A percentile compares a stretch with the other conserved stretches of the same genome.
Conservation (phyloP, 495 filamentous ascomycete genomes). For the Hypomontagnella monticulosa region DNA sequence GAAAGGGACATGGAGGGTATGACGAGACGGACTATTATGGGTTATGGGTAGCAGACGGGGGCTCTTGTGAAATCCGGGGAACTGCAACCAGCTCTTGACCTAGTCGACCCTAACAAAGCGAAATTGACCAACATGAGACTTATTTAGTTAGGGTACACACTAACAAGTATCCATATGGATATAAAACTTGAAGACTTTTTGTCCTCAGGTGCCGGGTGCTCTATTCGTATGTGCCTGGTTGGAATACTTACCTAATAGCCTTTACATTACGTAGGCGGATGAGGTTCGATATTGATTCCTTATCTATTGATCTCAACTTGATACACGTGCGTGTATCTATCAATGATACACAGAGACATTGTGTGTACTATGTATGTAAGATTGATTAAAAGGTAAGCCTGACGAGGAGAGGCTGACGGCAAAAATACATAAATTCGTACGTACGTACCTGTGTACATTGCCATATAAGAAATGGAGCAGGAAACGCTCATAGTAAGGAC, state of each 20-base stretch:
- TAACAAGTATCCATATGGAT: background rate
- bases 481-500: background rate
- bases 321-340: conserved; percentile 13
- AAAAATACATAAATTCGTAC: conserved; percentile 17
- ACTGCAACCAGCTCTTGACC: conserved; percentile 27
- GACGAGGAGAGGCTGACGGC: conserved; percentile 31
- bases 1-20: conserved; percentile 34
- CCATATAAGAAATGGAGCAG: background rate
- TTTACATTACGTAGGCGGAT: conserved; percentile 4
- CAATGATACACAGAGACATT: conserved; percentile 12
- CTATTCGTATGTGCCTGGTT: background rate
- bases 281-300: conserved; percentile 10
- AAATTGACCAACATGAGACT: background rate
- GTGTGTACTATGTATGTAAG: conserved; percentile 16
- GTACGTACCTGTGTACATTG: background rate
- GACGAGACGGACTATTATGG: conserved; percentile 27
- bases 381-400: conserved; percentile 25
- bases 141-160: conserved; percentile 3
- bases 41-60: conserved; percentile 12
- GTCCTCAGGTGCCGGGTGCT: too few species aligned
- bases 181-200: background rate
- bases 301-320: conserved; percentile 32
- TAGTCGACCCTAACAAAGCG: conserved; percentile 30
- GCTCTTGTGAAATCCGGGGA: conserved; percentile 42
- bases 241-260: background rate